Conservation (phyloP, 768 basidiomycete genomes). For the Tricholomella constricta region DNA sequence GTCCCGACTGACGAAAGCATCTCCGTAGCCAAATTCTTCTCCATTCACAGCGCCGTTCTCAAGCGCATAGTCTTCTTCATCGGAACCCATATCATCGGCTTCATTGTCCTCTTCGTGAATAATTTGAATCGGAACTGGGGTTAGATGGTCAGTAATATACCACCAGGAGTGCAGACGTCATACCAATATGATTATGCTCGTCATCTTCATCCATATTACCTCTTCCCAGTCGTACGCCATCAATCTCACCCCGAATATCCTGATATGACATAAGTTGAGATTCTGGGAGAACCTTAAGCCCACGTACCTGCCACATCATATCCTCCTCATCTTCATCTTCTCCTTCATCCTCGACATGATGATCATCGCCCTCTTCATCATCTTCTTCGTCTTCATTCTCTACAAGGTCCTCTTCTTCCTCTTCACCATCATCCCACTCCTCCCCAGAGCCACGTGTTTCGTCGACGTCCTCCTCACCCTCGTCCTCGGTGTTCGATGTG, state of each 20-base stretch:
- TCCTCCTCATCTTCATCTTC: slow-evolving; percentile 52
- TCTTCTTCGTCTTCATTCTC: slow-evolving; percentile 53
- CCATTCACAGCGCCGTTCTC: slow-evolving; percentile 37
- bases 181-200: slow-evolving; percentile 50
- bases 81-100: slow-evolving; percentile 62
- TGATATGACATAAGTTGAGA: slow-evolving; percentile 20
- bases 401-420: slow-evolving; percentile 66
- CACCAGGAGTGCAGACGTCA: not conserved
- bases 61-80: slow-evolving; percentile 61
- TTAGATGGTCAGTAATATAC: slow-evolving; percentile 2
- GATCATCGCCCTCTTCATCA: slow-evolving; percentile 44
- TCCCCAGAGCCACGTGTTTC: slow-evolving; percentile 58
- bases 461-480: slow-evolving; percentile 65
- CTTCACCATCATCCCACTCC: slow-evolving; percentile 69
- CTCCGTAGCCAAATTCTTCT: slow-evolving; percentile 59
- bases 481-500: slow-evolving; percentile 75
- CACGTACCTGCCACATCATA: slow-evolving; percentile 59
- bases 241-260: slow-evolving; percentile 56
- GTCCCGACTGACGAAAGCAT: slow-evolving; percentile 49
- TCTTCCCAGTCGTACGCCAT: slow-evolving; percentile 43
- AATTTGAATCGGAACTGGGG: slow-evolving; percentile 51
- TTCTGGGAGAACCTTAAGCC: not conserved
- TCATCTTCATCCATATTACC: slow-evolving; percentile 65
- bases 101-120: slow-evolving; percentile 65
- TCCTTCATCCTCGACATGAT: slow-evolving; percentile 48